Conservation (phyloP, 225 moss, liverwort and hornwort genomes). For the Ulota crispa region DNA sequence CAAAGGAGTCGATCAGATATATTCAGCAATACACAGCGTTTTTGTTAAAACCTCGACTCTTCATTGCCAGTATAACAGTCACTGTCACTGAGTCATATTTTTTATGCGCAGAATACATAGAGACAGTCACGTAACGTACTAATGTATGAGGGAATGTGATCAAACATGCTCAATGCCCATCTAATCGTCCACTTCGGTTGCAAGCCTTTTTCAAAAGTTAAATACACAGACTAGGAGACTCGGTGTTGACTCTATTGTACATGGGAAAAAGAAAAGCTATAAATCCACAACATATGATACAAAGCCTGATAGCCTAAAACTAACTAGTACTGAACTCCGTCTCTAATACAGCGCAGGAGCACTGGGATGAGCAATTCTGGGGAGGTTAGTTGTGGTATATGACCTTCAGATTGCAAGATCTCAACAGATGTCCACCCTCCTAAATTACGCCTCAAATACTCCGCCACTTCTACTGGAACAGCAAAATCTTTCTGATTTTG, state of each 20-base stretch:
- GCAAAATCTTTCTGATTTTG: slow-evolving; percentile 66
- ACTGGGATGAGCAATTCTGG: slow-evolving; percentile 45
- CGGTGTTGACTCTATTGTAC: too few relatives aligned
- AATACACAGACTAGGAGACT: neutral
- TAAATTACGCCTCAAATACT: slow-evolving; percentile 56
- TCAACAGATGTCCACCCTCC: slow-evolving; percentile 75
- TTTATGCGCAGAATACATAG: too few relatives aligned
- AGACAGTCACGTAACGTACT: too few relatives aligned
- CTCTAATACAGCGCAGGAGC: slow-evolving; percentile 17
- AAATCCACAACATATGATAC: neutral
- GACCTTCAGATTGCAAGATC: slow-evolving; percentile 57
- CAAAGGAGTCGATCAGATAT: too few relatives aligned
- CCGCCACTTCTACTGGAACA: slow-evolving; percentile 66
- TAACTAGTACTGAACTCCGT: neutral
- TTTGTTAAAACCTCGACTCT: too few relatives aligned
- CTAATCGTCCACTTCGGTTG: neutral
- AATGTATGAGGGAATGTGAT: neutral
- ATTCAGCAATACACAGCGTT: too few relatives aligned
- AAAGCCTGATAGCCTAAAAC: too few relatives aligned
- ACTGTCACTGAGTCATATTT: too few relatives aligned
- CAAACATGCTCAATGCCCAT: neutral
- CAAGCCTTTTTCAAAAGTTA: neutral
- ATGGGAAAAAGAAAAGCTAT: neutral
- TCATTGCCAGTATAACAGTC: too few relatives aligned
- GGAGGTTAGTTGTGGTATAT: slow-evolving; percentile 65